Conservation (phyloP, 805 yeast species). For the Diddensiella caesifluorescens region DNA sequence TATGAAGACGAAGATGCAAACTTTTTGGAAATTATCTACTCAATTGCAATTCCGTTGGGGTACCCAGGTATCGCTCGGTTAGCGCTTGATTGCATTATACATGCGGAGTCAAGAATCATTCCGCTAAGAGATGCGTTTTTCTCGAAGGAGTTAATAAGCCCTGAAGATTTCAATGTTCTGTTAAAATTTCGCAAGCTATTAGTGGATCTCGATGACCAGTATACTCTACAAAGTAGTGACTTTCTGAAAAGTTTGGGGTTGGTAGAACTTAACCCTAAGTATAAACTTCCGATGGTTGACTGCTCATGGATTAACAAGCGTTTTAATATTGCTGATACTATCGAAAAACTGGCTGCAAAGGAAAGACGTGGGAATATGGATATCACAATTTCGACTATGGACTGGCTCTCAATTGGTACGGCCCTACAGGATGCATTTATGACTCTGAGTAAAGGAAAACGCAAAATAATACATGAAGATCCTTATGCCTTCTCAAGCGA, state of each 20-base stretch:
- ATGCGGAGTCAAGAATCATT: constrained; percentile 15
- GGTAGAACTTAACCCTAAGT: constrained; percentile 2
- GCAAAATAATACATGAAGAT: constrained; percentile 16
- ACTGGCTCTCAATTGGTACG: constrained; percentile 19
- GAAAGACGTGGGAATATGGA: constrained; percentile 10
- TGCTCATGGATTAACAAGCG: constrained; percentile 6
- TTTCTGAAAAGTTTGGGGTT: constrained; percentile 2
- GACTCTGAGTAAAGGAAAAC: constrained; percentile 10
- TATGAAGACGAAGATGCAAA: constrained; percentile 24
- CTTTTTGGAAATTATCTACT: constrained; percentile 20
- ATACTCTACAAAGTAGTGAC: constrained; percentile 4
- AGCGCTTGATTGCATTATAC: constrained; percentile 22
- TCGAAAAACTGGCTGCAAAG: constrained; percentile 5
- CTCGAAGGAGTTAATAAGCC: constrained; percentile 15
- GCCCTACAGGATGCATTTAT: constrained; percentile 18
- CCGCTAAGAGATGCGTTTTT: constrained; percentile 14
- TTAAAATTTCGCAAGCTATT: constrained; percentile 8
- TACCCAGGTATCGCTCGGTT: constrained; percentile 22
- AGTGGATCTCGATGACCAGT: constrained; percentile 15
- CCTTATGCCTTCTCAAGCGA: constrained; percentile 16
- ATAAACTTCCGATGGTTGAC: constrained; percentile 1
- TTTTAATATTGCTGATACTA: constrained; percentile 9
- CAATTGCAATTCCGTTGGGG: constrained; percentile 18
- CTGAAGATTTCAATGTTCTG: constrained; percentile 14
- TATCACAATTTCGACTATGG: constrained; percentile 16